Base-by-base conservation (phyloP, 225 moss, liverwort and hornwort species). In the Lunularia cruciata region DNA sequence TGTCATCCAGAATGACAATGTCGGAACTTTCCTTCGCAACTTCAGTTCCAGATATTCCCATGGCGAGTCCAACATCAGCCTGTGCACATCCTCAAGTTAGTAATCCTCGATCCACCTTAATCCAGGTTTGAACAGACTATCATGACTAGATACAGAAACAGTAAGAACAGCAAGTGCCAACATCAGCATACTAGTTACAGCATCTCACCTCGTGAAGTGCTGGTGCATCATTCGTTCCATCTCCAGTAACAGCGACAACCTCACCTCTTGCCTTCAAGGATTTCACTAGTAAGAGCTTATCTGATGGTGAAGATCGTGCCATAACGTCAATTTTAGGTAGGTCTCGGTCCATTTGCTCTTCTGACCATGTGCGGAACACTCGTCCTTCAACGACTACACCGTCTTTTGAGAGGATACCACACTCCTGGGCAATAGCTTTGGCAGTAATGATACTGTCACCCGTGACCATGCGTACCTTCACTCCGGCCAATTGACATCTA, bases 11-110 rank as follows among this genome's bases (percentile, higher is more conserved):
- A 77, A 95, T 92, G 13, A 95, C 90, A 20, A 95, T 92, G 70
- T 95, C 95, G 4, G 95, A 95, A 56, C 92, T 95, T 71, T 95
- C 95, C 69, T 95, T 95, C 0, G 92, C 95, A 25, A 86, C 86
- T 70, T 84, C 86, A 13, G 86, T 86, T 56, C 83, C 83, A 28
- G 78, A 54, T 26, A 86, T 83, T 34, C 81, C 81, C 86, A 86
- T 86, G 22, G 83, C 79, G 4, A 88, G 70, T 18, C 87, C 87
- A 37, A 88, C 84, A 69, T 88, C 87, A 22, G 87, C 85, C 87
- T 95, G 87, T 73, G 33, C 60, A n/a, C n/a, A n/a, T n/a, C n/a
- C n/a, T n/a, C n/a, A n/a, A n/a, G n/a, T n/a, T n/a, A n/a, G n/a
- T n/a, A n/a, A n/a, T n/a, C n/a, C n/a, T n/a, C n/a, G n/a, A n/a